phyloP scores from a whole-genome alignment of 257 asterid genomes.

The Solanum corneliomulleri region DNA sequence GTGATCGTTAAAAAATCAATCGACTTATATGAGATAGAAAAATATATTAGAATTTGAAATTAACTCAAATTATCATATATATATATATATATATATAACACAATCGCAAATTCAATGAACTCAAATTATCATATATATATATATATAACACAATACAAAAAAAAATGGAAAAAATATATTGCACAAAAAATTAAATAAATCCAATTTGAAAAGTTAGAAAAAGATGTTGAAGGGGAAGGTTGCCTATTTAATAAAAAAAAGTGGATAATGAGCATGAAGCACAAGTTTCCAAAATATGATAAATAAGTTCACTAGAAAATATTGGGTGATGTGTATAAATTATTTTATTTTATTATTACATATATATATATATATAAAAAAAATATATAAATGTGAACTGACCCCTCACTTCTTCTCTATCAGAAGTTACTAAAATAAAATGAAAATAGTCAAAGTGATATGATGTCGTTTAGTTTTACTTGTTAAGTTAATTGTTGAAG shows the following conservation, averaged over 20 bases:
- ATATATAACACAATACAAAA: background rate
- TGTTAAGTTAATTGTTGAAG: too few relatives aligned
- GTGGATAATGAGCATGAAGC: background rate
- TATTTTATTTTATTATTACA: too few relatives aligned
- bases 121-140: too few relatives aligned
- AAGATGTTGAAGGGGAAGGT: background rate
- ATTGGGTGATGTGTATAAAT: background rate
- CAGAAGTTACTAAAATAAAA: background rate
- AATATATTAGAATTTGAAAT: background rate
- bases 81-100: too few relatives aligned
- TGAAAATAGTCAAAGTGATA: background rate
- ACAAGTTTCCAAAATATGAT: background rate
- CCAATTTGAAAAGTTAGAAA: background rate
- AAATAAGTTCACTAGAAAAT: background rate
- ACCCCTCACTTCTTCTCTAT: background rate
- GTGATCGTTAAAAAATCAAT: background rate
- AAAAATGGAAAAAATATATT: background rate
- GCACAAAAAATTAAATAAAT: background rate
- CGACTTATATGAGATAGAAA: background rate
- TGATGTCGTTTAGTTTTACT: too few relatives aligned
- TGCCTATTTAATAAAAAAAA: background rate
- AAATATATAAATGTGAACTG: background rate
- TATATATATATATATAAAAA: too few relatives aligned
- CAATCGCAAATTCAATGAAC: background rate
- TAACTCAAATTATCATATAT: too few relatives aligned